A percentile compares a stretch with the other conserved stretches of the same genome.
Conservation (phyloP, 805 yeast species). For the Saccharomyces mikatae region DNA sequence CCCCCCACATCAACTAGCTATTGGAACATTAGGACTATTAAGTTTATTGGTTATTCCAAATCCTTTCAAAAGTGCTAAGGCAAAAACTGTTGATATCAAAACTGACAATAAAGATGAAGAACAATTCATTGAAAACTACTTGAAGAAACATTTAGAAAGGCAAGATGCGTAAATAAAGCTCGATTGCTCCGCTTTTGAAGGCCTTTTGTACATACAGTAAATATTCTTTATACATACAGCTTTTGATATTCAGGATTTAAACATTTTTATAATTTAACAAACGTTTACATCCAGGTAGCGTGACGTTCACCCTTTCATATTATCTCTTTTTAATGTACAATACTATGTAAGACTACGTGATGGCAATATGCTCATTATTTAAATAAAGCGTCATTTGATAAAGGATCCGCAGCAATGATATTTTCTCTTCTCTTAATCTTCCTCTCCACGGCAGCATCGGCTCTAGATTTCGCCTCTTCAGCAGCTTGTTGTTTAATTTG, state of each 20-base stretch:
- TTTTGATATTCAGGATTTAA: neutral
- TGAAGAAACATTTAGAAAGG: conserved; percentile 34
- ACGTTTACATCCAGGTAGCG: neutral
- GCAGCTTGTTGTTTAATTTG: conserved; percentile 78
- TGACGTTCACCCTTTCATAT: neutral
- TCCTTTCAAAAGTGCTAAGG: conserved; percentile 51
- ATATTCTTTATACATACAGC: neutral
- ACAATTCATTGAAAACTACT: conserved; percentile 70
- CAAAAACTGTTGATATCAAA: conserved; percentile 58
- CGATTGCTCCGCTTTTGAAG: neutral
- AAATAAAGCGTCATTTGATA: conserved; percentile 70
- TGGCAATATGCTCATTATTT: conserved; percentile 30
- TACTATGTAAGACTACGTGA: neutral
- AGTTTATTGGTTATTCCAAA: conserved; percentile 59
- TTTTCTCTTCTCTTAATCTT: conserved; percentile 69
- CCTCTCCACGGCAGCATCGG: conserved; percentile 69
- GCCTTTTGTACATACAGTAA: neutral
- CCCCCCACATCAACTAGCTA: conserved; percentile 75
- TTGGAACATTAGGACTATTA: conserved; percentile 71
- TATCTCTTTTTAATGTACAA: neutral
- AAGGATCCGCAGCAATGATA: conserved; percentile 71
- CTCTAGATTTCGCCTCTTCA: conserved; percentile 64
- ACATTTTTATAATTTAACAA: neutral
- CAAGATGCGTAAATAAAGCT: conserved; percentile 1
- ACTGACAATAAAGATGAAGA: conserved; percentile 86